Evolutionary conservation across 371 early-diverging fungal species (phyloP), one percentile per base, ranked within the genome.

Genomic region (Encephalitozoon romaleae): DNA sequence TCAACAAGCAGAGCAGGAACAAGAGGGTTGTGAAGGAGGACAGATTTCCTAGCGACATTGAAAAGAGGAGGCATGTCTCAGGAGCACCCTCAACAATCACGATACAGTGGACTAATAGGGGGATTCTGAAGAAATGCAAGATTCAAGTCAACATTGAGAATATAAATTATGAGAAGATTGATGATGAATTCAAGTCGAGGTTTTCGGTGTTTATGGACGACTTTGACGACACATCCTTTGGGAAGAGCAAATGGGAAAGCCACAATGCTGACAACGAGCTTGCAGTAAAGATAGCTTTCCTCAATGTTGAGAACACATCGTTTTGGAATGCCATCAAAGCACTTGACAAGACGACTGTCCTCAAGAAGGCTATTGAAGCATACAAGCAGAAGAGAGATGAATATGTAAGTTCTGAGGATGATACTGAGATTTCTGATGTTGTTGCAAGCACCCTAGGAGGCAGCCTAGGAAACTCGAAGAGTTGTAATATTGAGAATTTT

Each of bases 11-110:
- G 49, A 87, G 89, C 82, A 87, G 91, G 64, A 90, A 89, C 23
- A 87, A 92, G 47, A 87, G 92, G 28, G 89, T 92, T 0, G 88
- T 90, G 8, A 87, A 91, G 55, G 88, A 91, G 79, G 91, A 92
- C 73, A 91, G 91, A 82, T 82, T 89, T 42, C 77, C 83, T 18
- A 88, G 88, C 75, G 89, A 89, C 15, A 89, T 88, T 25, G 82
- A 90, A 49, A 85, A 88, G 41, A 87, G 89, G 67, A 71, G 79
- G 66, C 80, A 80, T 52, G 53, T 65, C 39, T 70, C 78, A 21
- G 45, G 71, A 55, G 66, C 82, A 9, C 85, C 87, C 21, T 86
- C 86, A 64, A 82, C 85, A 32, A 82, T 88, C 45, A 84, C 84
- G 12, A 74, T 90, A 9, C 84, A 86, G 30, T 86, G 85, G 63